These are phyloP conservation scores for Quercus bicolor DNA, from an alignment of 306 rosid genomes.

Conservation along the genomic window DNA sequence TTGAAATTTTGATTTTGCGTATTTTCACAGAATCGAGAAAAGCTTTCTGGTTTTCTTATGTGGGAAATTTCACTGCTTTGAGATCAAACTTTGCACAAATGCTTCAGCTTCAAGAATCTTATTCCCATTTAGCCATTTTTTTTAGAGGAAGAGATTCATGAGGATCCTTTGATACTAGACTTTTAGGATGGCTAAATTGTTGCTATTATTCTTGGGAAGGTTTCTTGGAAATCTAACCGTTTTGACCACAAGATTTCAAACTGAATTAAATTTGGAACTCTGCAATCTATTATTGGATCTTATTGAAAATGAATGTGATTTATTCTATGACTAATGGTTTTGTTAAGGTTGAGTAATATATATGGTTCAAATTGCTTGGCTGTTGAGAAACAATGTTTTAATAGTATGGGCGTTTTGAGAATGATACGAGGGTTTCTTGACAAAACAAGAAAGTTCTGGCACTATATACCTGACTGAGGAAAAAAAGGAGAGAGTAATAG, in stretches of 20 bases:
- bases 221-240: slow-evolving; percentile 31
- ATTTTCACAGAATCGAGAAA: slow-evolving; percentile 46
- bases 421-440: too few relatives aligned
- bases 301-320: slow-evolving; percentile 28
- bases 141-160: slow-evolving; percentile 28
- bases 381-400: too few relatives aligned
- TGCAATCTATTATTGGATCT: slow-evolving; percentile 51
- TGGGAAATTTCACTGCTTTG: slow-evolving; percentile 66
- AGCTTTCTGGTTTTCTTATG: slow-evolving; percentile 53
- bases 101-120: slow-evolving; percentile 32
- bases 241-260: slow-evolving; percentile 23
- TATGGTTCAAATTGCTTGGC: too few relatives aligned
- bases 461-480: background rate
- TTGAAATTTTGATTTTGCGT: background rate
- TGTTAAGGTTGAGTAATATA: too few relatives aligned
- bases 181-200: slow-evolving; percentile 75
- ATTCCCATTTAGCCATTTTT: slow-evolving; percentile 16
- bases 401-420: too few relatives aligned
- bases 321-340: too few relatives aligned
- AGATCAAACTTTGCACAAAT: slow-evolving; percentile 37
- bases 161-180: slow-evolving; percentile 44
- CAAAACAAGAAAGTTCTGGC: background rate
- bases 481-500: background rate
- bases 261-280: slow-evolving; percentile 29
- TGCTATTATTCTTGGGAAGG: slow-evolving; percentile 57